Conservation (phyloP, 768 basidiomycete species). For the Amylocystis lapponica region DNA sequence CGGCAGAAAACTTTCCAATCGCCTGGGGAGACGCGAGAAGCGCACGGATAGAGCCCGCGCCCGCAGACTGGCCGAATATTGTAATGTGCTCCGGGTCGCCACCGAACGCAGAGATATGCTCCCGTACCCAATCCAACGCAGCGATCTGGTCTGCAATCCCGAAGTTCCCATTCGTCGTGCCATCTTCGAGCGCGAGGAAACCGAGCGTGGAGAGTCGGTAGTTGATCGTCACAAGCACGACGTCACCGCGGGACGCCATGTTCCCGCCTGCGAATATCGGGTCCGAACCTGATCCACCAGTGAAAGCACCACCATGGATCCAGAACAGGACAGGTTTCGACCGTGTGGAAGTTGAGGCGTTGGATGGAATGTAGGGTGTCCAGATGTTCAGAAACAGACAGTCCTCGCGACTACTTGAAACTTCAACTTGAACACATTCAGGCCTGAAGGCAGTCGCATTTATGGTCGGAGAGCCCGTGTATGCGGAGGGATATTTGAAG, state of each 20-base stretch:
- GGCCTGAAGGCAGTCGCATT: conserved; percentile 25
- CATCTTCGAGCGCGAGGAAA: conserved; percentile 38
- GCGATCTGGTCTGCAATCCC: conserved; percentile 40
- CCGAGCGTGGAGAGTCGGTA: conserved; percentile 37
- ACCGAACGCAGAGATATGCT: conserved; percentile 49
- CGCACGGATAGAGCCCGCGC: conserved; percentile 37
- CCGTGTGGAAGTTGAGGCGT: conserved; percentile 9
- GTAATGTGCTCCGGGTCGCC: conserved; percentile 49
- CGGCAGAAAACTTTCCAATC: conserved; percentile 28
- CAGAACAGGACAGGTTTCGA: conserved; percentile 43
- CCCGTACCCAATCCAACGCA: conserved; percentile 41
- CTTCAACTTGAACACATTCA: conserved; percentile 19
- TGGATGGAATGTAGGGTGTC: conserved; percentile 33
- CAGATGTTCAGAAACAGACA: conserved; percentile 45
- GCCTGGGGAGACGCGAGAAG: conserved; percentile 25
- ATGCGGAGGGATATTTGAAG: conserved; percentile 37
- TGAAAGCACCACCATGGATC: conserved; percentile 47
- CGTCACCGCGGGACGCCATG: conserved; percentile 38
- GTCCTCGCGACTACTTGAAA: conserved; percentile 32
- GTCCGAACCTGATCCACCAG: conserved; percentile 34
- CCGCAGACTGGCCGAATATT: conserved; percentile 51
- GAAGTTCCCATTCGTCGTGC: conserved; percentile 40
- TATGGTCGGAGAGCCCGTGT: conserved; percentile 22
- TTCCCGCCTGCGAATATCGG: conserved; percentile 39
- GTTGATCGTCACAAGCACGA: conserved; percentile 34